Evolutionary conservation across 164 flowering plant species (phyloP), one percentile per base, ranked within the genome.

Genomic region (Magnolia sinica): DNA sequence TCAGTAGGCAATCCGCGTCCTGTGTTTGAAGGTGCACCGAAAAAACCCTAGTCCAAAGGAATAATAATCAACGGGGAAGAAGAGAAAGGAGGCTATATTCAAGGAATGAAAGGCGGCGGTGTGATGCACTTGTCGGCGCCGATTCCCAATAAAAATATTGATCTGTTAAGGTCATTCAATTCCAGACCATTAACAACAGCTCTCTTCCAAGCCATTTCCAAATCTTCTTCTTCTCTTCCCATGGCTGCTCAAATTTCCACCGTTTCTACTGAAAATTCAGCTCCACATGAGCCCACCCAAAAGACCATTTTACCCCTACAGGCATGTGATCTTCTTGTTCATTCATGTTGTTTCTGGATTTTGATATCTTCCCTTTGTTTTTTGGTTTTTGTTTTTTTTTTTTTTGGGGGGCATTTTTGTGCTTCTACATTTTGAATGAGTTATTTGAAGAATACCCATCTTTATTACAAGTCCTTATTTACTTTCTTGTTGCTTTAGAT

Each of bases 221-320:
- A 16, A 16, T 19, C 51, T n/a, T 18, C 50, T 14, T 45, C 45
- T 14, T 13, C 7, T n/a, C 49, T 7, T 37, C 71, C 50, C 16
- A 68, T 68, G 71, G 71, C 71, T 6, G 71, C 71, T n/a, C 29
- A 16, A 14, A 16, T 37, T 19, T 24, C 71, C 71, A 68, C 71
- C 22, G 71, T 68, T 68, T 16, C 71, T 19, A 29, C 71, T 29
- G 71, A 31, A 10, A 68, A 68, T 29, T 14, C 71, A 14, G 71
- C 51, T 31, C 71, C 71, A 6, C 50, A 29, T 29, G 45, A 31
- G 45, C 18, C 71, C 22, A 1, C 71, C 71, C 71, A 31, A 14
- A 68, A 68, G 8, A 4, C 50, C 50, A 14, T 19, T 29, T 31
- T 68, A 9, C 71, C 71, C 2, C 13, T 29, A 18, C 71, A 68